Evolutionary conservation across 1,284 basidiomycete species (phyloP).

Genomic region (Irpex sp.): DNA sequence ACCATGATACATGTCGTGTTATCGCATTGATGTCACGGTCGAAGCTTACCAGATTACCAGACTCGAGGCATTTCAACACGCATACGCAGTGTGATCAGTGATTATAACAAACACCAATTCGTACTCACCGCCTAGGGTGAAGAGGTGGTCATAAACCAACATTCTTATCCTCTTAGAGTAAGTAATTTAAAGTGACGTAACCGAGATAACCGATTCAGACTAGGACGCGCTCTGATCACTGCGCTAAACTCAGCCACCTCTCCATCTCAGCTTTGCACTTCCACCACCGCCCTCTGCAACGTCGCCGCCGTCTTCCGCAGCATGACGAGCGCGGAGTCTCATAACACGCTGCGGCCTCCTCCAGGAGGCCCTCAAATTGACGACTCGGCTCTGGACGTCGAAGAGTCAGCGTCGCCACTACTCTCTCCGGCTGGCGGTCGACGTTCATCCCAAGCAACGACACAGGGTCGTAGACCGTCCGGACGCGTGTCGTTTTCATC

Average conservation of each 20-base stretch:
- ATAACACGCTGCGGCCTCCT: neutral
- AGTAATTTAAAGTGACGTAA: neutral
- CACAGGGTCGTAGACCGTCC: slow-evolving; percentile 11
- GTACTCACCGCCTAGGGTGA: too few relatives aligned
- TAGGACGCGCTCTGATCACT: neutral
- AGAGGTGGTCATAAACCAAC: neutral
- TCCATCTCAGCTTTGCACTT: neutral
- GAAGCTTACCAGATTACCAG: too few relatives aligned
- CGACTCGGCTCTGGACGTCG: slow-evolving; percentile 11
- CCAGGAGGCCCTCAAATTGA: neutral
- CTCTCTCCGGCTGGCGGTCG: neutral
- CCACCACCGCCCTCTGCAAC: neutral
- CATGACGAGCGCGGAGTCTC: neutral
- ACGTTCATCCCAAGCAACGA: neutral
- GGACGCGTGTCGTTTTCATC: slow-evolving; percentile 25
- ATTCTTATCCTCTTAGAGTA: neutral
- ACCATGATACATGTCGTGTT: too few relatives aligned
- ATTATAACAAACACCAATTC: too few relatives aligned
- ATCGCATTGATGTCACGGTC: too few relatives aligned
- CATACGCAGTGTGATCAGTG: too few relatives aligned
- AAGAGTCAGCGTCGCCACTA: neutral
- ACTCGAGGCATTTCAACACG: too few relatives aligned
- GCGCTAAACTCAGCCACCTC: neutral
- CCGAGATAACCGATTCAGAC: neutral
- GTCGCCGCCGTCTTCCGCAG: neutral